Evolutionary conservation across 2,329 filamentous ascomycete genomes (phyloP).

Genomic region (Fusarium veterinarium): DNA sequence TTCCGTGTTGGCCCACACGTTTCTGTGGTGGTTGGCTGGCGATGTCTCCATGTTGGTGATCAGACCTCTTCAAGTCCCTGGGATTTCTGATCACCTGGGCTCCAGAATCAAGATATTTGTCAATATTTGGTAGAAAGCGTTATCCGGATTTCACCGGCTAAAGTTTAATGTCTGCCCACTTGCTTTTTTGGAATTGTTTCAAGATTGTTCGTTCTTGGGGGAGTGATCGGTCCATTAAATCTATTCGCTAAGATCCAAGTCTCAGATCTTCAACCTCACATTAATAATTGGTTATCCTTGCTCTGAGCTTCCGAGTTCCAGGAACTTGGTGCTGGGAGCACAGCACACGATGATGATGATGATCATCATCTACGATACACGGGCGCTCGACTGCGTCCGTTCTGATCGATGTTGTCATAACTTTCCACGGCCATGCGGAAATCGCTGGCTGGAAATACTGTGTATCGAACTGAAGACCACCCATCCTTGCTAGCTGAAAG

Average conservation of each 20-base stretch:
- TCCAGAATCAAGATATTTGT: neutral
- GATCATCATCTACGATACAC: constrained; percentile 21
- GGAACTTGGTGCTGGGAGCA: neutral
- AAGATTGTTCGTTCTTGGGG: neutral
- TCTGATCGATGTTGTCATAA: neutral
- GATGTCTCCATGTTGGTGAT: constrained; percentile 7
- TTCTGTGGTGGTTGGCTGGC: neutral
- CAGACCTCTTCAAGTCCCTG: constrained; percentile 17
- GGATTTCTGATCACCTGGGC: neutral
- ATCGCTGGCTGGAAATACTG: neutral
- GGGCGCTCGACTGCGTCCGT: constrained; percentile 16
- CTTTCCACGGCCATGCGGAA: neutral
- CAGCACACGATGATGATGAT: neutral
- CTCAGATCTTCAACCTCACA: constrained; percentile 13
- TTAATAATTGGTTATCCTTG: constrained; percentile 10
- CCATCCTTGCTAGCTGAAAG: constrained; percentile 24
- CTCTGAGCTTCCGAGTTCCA: constrained; percentile 5
- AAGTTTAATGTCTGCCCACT: neutral
- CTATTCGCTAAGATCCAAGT: constrained; percentile 21
- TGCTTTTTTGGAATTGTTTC: neutral
- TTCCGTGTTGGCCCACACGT: constrained; percentile 7
- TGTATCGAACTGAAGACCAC: neutral
- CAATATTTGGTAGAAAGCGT: neutral
- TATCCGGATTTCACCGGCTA: neutral
- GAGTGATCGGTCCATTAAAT: neutral